Evolutionary conservation across 225 moss, liverwort and hornwort species (phyloP), one percentile per base, ranked within the genome.

Genomic region (Marchantia polymorpha): DNA sequence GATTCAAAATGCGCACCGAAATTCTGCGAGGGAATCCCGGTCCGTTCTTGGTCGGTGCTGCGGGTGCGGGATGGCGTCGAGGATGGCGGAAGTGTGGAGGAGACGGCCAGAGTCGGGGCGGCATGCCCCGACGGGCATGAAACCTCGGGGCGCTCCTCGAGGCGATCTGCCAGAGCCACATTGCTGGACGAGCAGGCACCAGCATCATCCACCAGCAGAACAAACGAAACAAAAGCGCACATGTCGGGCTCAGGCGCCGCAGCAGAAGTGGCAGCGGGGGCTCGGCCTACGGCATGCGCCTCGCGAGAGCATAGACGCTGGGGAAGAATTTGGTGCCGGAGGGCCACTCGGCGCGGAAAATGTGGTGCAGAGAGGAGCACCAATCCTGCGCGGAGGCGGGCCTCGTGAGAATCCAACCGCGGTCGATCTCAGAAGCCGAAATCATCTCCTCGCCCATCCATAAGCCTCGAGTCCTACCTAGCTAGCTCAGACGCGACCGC

Each of bases 371-470:
- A 26, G 15, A 8, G 10, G 4, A 69, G n/a, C 64, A 26, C 27
- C 11, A 64, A 69, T 16, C 72, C 12, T 72, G 16, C 47, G 69
- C 47, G 17, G 69, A 6, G 46, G 10, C 8, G 26, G 47, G 48
- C 17, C 69, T 47, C 46, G 47, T 69, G 23, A 51, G 1, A 72
- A 50, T 25, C 58, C 75, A 58, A 58, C 75, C 75, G 19, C 75
- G 56, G 75, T 75, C 75, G 31, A 75, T 59, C 75, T 75, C 75
- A 75, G 52, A 52, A 10, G 39, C 58, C 54, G 58, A 39, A 75
- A 75, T 60, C 75, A 52, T 54, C 2, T 52, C 75, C 2, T 56
- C 56, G 73, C 29, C 73, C 73, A 55, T 46, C 75, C 75, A 75
- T 58, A 12, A 5, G 75, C 29, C 68, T 64, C 26, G 25, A 64